Base-by-base conservation (phyloP, 768 basidiomycete species). In the Tulasnella sp. region DNA sequence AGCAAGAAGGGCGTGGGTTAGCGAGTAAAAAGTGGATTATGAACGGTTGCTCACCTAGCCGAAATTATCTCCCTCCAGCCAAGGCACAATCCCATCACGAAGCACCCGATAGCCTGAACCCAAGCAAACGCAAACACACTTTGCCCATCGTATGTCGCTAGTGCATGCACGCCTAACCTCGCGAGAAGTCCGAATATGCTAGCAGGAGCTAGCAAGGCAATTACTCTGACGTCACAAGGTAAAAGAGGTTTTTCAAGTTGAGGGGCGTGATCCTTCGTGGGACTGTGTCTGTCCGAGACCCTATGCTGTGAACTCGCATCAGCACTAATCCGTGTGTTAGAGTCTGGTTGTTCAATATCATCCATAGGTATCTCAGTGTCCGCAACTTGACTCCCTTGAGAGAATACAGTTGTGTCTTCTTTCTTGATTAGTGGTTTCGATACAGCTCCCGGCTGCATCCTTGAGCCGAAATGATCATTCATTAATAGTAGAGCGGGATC, bases 141-240 rank as follows among this genome's bases (percentile, higher is more conserved):
- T 37, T 72, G 64, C 1, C 84, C 87, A 32, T 80, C 71, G 58
- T 88, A 96, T 0, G 72, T 76, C 16, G 73, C 73, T 39, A 98
- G 67, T 5, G 86, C 83, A 25, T 74, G 62, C 6, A 95, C 63
- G 0, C 92, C 92, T 4, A 96, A 67, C 31, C 92, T 72, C 9
- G 82, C 78, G 32, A 98, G 77, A 4, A 78, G 71, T n/a, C 92
- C 92, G 40, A 93, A 72, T 43, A 92, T 75, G n/a, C 86, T 79
- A 3, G 79, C 76, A 8, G 89, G 83, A 61, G 83, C 76, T 45
- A 92, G 75, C 25, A 87, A 73, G 10, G 76, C 74, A 19, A 90
- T 57, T 39, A 86, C 73, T 39, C 78, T 75, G 32, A 75, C 63
- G 4, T 81, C 78, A 35, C 79, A 69, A 0, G 86, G 81, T 29